Evolutionary conservation across 306 rosid genomes (phyloP).

Genomic region (Vigna mungo): DNA sequence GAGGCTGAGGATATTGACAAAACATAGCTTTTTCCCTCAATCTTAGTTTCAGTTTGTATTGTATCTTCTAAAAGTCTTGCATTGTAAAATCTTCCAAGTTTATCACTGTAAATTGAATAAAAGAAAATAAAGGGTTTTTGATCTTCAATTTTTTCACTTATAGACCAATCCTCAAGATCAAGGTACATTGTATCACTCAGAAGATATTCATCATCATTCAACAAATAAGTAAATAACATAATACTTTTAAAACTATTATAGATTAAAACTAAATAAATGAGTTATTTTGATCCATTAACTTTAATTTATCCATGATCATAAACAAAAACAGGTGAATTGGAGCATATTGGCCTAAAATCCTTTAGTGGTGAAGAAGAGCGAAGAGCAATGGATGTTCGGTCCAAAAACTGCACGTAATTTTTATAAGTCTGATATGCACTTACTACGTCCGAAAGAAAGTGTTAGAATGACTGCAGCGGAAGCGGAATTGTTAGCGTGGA

Average conservation of each 20-base stretch:
- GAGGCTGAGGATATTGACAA: slow-evolving; percentile 24
- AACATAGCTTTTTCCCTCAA: slow-evolving; percentile 16
- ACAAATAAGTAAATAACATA: neutral
- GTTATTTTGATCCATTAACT: neutral
- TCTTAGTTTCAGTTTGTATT: slow-evolving; percentile 24
- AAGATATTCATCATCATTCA: no score
- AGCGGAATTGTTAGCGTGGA: no score
- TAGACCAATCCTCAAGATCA: neutral
- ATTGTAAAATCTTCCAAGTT: slow-evolving; percentile 16
- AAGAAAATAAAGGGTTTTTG: neutral
- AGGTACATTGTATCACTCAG: neutral
- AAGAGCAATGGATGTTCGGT: no score
- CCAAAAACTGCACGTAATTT: no score
- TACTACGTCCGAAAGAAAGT: no score
- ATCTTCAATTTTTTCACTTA: neutral
- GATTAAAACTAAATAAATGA: neutral
- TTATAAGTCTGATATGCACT: no score
- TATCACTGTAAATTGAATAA: neutral
- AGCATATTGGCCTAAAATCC: neutral
- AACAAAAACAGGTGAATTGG: no score
- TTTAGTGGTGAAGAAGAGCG: no score
- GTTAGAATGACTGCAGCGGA: no score
- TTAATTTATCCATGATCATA: no score
- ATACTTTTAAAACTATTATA: neutral
- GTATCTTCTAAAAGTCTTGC: slow-evolving; percentile 29